These are phyloP conservation scores for Pythium scleroteichum DNA, from an alignment of 352 stramenopile species.

Conservation along the genomic window DNA sequence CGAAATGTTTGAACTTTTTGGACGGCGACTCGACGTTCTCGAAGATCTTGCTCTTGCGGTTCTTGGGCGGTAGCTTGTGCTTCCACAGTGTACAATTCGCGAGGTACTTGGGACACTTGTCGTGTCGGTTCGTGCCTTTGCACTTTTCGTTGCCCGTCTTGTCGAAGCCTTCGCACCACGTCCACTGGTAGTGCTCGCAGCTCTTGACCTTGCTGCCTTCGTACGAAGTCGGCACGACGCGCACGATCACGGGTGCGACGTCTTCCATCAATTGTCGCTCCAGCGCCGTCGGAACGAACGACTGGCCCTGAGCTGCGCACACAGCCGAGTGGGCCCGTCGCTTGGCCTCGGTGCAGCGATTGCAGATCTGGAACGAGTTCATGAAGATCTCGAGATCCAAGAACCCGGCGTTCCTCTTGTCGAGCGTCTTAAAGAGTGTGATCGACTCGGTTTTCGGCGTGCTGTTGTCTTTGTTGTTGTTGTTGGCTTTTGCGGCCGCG, in stretches of 20 bases:
- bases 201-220: slow-evolving; percentile 83
- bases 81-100: slow-evolving; percentile 88
- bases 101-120: slow-evolving; percentile 87
- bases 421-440: slow-evolving; percentile 56
- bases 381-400: slow-evolving; percentile 78
- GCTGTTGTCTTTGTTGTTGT: slow-evolving; percentile 1
- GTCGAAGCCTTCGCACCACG: slow-evolving; percentile 83
- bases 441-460: slow-evolving; percentile 36
- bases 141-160: slow-evolving; percentile 87
- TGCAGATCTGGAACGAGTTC: slow-evolving; percentile 87
- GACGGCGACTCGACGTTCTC: slow-evolving; percentile 82
- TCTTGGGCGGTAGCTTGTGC: slow-evolving; percentile 85
- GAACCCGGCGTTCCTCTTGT: slow-evolving; percentile 41
- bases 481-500: not conserved
- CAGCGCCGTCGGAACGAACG: slow-evolving; percentile 47
- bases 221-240: slow-evolving; percentile 63
- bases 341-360: slow-evolving; percentile 80
- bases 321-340: slow-evolving; percentile 58
- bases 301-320: slow-evolving; percentile 53
- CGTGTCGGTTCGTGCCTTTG: slow-evolving; percentile 80
- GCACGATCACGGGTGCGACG: slow-evolving; percentile 73
- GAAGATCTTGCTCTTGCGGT: slow-evolving; percentile 68
- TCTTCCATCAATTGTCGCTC: slow-evolving; percentile 78
- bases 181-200: slow-evolving; percentile 87
- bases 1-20: slow-evolving; percentile 85